A percentile compares a stretch with the other conserved stretches of the same genome.
Evolutionary conservation across 1,139 yeast species (phyloP).

Genomic region (Geotrichum bryndzae): DNA sequence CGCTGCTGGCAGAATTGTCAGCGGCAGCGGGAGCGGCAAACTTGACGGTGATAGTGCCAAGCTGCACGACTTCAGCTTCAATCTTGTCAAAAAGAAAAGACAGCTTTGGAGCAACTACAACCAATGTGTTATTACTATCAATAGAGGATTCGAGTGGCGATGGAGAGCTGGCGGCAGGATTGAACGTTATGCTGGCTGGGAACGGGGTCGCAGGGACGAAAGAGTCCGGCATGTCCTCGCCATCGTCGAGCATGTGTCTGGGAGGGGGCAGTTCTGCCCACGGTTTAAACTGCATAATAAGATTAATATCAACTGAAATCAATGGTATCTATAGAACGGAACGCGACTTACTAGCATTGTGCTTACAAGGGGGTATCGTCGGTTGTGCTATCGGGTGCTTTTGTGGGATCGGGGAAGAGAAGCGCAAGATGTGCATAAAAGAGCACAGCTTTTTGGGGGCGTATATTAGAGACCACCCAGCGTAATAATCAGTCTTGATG

Average conservation of each 20-base stretch:
- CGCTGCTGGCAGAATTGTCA: not conserved
- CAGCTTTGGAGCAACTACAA: slow-evolving; percentile 23
- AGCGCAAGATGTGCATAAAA: not conserved
- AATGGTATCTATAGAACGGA: not conserved
- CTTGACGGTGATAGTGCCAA: slow-evolving; percentile 4
- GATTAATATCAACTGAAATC: not conserved
- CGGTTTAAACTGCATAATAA: slow-evolving; percentile 46
- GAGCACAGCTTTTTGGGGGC: not conserved
- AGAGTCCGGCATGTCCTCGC: slow-evolving; percentile 36
- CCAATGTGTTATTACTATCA: slow-evolving; percentile 9
- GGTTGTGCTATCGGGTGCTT: not conserved
- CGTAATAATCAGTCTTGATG: not conserved
- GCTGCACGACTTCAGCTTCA: slow-evolving; percentile 1
- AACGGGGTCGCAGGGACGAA: not conserved
- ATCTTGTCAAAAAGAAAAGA: slow-evolving; percentile 9
- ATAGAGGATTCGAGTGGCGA: not conserved
- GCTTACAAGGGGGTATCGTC: not conserved
- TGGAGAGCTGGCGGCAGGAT: not conserved
- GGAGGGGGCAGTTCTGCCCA: slow-evolving; percentile 49
- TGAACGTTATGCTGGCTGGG: not conserved
- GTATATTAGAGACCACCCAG: not conserved
- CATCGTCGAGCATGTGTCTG: slow-evolving; percentile 47
- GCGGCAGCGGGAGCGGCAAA: not conserved
- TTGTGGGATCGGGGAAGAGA: not conserved
- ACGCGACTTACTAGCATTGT: slow-evolving; percentile 11